Conservation (phyloP, 768 basidiomycete species). For the Leccinum boreale region DNA sequence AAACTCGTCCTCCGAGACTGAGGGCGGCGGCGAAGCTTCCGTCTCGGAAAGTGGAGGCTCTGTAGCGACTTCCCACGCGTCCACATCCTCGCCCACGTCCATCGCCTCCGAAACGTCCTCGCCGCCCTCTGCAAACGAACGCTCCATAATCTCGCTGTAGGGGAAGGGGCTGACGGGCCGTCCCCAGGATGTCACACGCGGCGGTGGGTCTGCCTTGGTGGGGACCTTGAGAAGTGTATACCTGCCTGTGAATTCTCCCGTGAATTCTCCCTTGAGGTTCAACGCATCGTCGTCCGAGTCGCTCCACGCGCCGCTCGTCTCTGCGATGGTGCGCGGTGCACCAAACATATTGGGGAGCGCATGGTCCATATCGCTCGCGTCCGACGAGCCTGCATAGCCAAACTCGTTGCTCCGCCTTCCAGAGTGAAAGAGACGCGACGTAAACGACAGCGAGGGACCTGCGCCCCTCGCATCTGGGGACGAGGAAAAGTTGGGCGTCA, state of each 20-base stretch:
- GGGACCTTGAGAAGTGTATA: constrained; percentile 55
- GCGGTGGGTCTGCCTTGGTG: constrained; percentile 65
- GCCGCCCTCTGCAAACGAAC: constrained; percentile 17
- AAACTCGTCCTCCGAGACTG: constrained; percentile 20
- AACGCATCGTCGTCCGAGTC: constrained; percentile 33
- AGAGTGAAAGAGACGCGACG: constrained; percentile 18
- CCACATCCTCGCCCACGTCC: constrained; percentile 1
- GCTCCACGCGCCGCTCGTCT: constrained; percentile 18
- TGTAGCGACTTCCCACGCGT: constrained; percentile 21
- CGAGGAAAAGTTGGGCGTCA: constrained; percentile 37
- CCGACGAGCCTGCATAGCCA: constrained; percentile 1
- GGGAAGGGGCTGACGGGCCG: constrained; percentile 70
- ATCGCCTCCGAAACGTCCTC: background rate
- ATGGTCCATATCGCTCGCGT: background rate
- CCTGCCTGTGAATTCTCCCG: constrained; percentile 66
- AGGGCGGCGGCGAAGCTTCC: constrained; percentile 5
- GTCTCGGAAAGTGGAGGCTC: constrained; percentile 17
- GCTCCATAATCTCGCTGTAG: constrained; percentile 31
- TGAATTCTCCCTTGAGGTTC: constrained; percentile 53
- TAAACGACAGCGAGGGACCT: constrained; percentile 14
- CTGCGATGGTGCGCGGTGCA: background rate
- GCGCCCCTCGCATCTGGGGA: constrained; percentile 13
- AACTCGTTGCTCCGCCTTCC: background rate
- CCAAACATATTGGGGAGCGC: constrained; percentile 19
- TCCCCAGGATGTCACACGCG: constrained; percentile 61